Percentiles rank a stretch among this genome's conserved stretches.
Evolutionary conservation across 805 yeast species (phyloP).

Genomic region (Yarrowia sp.): DNA sequence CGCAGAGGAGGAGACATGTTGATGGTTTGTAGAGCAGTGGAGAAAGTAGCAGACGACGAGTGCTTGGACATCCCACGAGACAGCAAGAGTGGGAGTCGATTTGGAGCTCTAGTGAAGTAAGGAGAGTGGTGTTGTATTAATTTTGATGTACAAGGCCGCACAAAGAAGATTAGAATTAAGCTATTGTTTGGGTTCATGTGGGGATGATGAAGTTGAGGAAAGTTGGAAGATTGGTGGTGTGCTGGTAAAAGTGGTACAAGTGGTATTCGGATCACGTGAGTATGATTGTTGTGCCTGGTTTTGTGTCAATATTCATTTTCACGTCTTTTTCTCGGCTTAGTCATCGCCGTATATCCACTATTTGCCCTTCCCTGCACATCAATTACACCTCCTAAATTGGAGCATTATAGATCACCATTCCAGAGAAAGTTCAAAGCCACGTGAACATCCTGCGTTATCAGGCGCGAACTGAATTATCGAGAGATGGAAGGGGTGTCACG

Average conservation of each 20-base stretch:
- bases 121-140: neutral
- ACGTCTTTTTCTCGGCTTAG: neutral
- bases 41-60: conserved; percentile 11
- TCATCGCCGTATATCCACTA: neutral
- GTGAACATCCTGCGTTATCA: neutral
- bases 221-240: no score
- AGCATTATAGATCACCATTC: neutral
- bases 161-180: neutral
- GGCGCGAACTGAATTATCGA: no score
- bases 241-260: no score
- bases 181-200: neutral
- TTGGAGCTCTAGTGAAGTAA: neutral
- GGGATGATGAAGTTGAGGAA: no score
- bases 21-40: conserved; percentile 24
- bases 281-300: no score
- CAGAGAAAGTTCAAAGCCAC: neutral
- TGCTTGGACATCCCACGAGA: conserved; percentile 28
- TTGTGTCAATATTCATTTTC: no score
- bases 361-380: neutral
- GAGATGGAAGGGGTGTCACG: no score
- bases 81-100: neutral
- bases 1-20: conserved; percentile 19
- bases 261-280: no score
- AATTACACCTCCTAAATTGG: conserved; percentile 20
- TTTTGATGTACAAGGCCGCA: neutral